Conservation (phyloP, 2,329 filamentous ascomycete species). For the Fusarium heterosporum region DNA sequence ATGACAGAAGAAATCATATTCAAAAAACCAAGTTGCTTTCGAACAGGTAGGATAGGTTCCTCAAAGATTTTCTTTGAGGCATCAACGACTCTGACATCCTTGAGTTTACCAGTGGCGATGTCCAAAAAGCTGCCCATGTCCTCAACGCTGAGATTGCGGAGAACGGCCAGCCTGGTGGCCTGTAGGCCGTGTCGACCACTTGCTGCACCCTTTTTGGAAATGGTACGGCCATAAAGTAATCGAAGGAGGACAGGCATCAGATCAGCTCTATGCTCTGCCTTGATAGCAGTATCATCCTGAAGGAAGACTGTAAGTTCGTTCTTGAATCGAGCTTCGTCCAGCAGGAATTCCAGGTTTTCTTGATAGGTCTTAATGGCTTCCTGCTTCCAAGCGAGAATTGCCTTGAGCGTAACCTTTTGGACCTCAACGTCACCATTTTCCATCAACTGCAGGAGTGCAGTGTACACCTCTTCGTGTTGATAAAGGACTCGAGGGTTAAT, state of each 20-base stretch:
- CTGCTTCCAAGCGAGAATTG: slow-evolving; percentile 90
- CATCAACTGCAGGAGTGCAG: slow-evolving; percentile 78
- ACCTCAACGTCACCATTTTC: slow-evolving; percentile 91
- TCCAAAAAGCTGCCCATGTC: slow-evolving; percentile 86
- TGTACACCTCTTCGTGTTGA: slow-evolving; percentile 79
- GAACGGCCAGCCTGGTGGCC: slow-evolving; percentile 80
- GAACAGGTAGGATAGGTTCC: slow-evolving; percentile 70
- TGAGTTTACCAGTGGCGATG: slow-evolving; percentile 80
- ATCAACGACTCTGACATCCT: slow-evolving; percentile 68
- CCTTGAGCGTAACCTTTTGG: slow-evolving; percentile 86
- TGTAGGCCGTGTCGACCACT: slow-evolving; percentile 85
- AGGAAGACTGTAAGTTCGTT: slow-evolving; percentile 94
- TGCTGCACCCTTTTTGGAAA: slow-evolving; percentile 80
- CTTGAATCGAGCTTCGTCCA: slow-evolving; percentile 92
- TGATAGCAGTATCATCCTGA: slow-evolving; percentile 78
- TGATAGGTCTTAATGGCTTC: slow-evolving; percentile 80
- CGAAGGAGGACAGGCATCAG: slow-evolving; percentile 89
- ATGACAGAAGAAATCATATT: slow-evolving; percentile 93
- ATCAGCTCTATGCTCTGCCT: slow-evolving; percentile 75
- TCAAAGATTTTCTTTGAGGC: slow-evolving; percentile 65
- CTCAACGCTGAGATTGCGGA: slow-evolving; percentile 79
- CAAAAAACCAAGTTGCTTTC: slow-evolving; percentile 90
- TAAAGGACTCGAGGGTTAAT: slow-evolving; percentile 87
- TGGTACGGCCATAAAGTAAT: slow-evolving; percentile 88
- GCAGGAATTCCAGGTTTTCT: slow-evolving; percentile 84